Evolutionary conservation across 129 eudicot species (phyloP), one percentile per base, ranked within the genome.

Genomic region (Flaveria sonorensis): DNA sequence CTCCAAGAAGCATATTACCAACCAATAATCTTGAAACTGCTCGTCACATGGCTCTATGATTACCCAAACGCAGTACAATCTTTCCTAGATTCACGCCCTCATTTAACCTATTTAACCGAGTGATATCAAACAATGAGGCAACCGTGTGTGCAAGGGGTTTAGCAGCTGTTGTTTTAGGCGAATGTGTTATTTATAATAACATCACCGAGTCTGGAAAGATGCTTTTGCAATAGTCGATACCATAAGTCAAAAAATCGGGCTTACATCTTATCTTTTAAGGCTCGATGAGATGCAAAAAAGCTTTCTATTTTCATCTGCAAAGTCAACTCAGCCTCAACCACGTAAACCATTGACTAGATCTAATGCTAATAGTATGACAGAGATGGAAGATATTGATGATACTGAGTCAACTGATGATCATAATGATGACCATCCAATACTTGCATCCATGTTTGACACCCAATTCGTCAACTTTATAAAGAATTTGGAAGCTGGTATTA

Each of bases 221-320:
- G 93, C 99, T 59, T 89, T 82, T 82, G 79, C 87, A 69, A 82
- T 94, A 50, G 96, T 87, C 21, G 97, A 94, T 74, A 75, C 97
- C 48, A 86, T 91, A 73, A 94, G 97, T 83, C 90, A 91, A 71
- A 94, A 94, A 86, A 64, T 88, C 19, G 99, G 99, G 23, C 87
- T 94, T 11, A 82, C 94, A 3, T 86, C 96, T 12, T 91, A 87
- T 84, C 87, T 91, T 40, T 15, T 89, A 69, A 94, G 81, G 86
- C 89, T 91, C 68, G 96, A 94, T 16, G 99, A 94, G 46, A 84
- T 91, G 97, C 90, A 86, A 79, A 94, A 87, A 77, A 91, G 94
- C 83, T 83, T 77, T 60, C 36, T 88, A 14, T 89, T 94, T 72
- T 78, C 93, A 12, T 82, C 94, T 72, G 87, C 74, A 47, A 94